A percentile compares a stretch with the other conserved stretches of the same genome.
Evolutionary conservation across 129 eudicot species (phyloP).

Genomic region (Heracleum sosnowskyi): DNA sequence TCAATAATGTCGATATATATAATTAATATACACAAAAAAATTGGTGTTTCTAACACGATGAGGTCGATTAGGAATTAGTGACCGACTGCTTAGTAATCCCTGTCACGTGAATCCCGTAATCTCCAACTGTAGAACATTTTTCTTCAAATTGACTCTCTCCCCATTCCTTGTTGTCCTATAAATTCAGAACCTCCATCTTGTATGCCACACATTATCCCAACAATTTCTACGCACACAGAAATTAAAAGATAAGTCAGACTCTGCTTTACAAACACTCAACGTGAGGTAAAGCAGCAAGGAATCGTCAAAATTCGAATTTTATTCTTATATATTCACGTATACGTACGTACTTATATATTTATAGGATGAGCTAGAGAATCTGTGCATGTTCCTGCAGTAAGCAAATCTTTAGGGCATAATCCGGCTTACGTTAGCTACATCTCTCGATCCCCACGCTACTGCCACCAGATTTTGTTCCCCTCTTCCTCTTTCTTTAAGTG

Average conservation of each 20-base stretch:
- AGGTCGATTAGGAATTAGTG: background rate
- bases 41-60: background rate
- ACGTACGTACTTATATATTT: too few species aligned
- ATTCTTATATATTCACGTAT: too few species aligned
- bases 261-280: background rate
- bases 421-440: slow-evolving; percentile 34
- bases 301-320: too few species aligned
- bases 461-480: slow-evolving; percentile 31
- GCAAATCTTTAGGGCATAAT: slow-evolving; percentile 44
- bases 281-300: background rate
- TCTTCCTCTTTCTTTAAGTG: background rate
- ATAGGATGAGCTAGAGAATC: slow-evolving; percentile 12
- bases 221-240: background rate
- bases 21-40: background rate
- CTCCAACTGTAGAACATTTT: background rate
- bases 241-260: background rate
- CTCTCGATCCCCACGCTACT: slow-evolving; percentile 23
- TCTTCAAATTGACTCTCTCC: background rate
- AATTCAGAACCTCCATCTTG: slow-evolving; percentile 54
- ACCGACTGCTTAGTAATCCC: background rate
- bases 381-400: slow-evolving; percentile 29
- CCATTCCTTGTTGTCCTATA: slow-evolving; percentile 53
- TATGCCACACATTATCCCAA: slow-evolving; percentile 44
- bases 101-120: background rate
- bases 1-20: background rate